Evolutionary conservation across 2,329 filamentous ascomycete species (phyloP).

Genomic region (Penicillium oxalicum): DNA sequence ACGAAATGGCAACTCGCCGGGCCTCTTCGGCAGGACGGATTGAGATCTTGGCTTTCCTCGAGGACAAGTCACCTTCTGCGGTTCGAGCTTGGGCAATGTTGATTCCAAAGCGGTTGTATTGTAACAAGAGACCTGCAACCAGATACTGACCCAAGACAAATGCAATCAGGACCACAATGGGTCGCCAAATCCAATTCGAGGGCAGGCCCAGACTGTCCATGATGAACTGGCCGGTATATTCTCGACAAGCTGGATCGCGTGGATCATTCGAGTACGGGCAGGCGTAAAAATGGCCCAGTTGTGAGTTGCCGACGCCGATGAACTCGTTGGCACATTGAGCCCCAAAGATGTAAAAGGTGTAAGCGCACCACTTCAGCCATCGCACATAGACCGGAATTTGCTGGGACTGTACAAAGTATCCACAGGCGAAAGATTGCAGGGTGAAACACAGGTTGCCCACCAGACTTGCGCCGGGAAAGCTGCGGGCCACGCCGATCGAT

Average conservation of each 20-base stretch:
- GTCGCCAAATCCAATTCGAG: conserved; percentile 59
- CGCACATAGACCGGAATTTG: conserved; percentile 71
- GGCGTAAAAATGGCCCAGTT: conserved; percentile 61
- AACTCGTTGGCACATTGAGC: conserved; percentile 70
- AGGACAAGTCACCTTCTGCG: conserved; percentile 56
- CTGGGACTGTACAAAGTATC: conserved; percentile 68
- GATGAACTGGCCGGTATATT: conserved; percentile 65
- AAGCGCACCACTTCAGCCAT: conserved; percentile 58
- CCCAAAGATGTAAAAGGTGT: conserved; percentile 58
- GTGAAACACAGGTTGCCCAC: conserved; percentile 69
- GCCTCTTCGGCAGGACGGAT: conserved; percentile 49
- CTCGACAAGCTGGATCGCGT: conserved; percentile 58
- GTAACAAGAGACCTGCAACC: conserved; percentile 56
- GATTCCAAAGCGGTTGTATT: conserved; percentile 62
- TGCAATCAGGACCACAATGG: conserved; percentile 57
- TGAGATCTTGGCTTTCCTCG: conserved; percentile 64
- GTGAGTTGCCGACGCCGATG: conserved; percentile 29
- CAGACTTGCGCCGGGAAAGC: conserved; percentile 65
- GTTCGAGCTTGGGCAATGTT: conserved; percentile 59
- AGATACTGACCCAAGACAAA: conserved; percentile 60
- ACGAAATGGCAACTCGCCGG: conserved; percentile 57
- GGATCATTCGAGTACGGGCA: conserved; percentile 61
- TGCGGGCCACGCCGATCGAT: conserved; percentile 59
- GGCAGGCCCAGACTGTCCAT: conserved; percentile 65
- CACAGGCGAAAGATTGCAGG: conserved; percentile 66